Conservation (phyloP, 2,329 filamentous ascomycete species). For the Fulvia fulva region DNA sequence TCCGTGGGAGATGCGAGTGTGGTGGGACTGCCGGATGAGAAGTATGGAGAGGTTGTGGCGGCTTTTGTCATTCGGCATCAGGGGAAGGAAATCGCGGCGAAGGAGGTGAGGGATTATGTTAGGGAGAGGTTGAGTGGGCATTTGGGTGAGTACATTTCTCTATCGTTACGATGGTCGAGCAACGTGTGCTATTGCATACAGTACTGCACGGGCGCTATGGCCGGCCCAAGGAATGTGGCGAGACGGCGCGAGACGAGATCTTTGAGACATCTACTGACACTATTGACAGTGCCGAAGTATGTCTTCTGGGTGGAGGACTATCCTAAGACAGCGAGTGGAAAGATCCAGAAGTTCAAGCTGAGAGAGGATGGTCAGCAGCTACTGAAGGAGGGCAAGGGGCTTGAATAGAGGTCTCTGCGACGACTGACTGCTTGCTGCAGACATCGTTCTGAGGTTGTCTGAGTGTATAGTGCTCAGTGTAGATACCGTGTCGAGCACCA, state of each 20-base stretch:
- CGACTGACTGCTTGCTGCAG: too few relatives aligned
- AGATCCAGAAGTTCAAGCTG: slow-evolving; percentile 92
- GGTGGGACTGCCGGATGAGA: slow-evolving; percentile 75
- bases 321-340: slow-evolving; percentile 92
- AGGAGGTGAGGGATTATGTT: slow-evolving; percentile 70
- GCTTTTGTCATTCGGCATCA: slow-evolving; percentile 68
- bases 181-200: too few relatives aligned
- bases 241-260: too few relatives aligned
- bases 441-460: too few relatives aligned
- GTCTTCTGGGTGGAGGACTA: slow-evolving; percentile 85
- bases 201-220: too few relatives aligned
- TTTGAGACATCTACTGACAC: too few relatives aligned
- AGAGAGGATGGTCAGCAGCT: slow-evolving; percentile 59
- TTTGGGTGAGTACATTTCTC: slow-evolving; percentile 46
- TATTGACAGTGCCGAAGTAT: slow-evolving; percentile 65
- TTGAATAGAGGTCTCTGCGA: slow-evolving; percentile 9
- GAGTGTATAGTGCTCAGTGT: background rate
- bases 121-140: slow-evolving; percentile 66
- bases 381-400: slow-evolving; percentile 39
- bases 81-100: slow-evolving; percentile 47
- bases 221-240: too few relatives aligned
- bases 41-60: slow-evolving; percentile 80
- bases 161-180: too few relatives aligned
- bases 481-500: background rate
- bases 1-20: slow-evolving; percentile 73